Base-by-base conservation (phyloP, 2,329 filamentous ascomycete species). In the Colletotrichum simmondsii region DNA sequence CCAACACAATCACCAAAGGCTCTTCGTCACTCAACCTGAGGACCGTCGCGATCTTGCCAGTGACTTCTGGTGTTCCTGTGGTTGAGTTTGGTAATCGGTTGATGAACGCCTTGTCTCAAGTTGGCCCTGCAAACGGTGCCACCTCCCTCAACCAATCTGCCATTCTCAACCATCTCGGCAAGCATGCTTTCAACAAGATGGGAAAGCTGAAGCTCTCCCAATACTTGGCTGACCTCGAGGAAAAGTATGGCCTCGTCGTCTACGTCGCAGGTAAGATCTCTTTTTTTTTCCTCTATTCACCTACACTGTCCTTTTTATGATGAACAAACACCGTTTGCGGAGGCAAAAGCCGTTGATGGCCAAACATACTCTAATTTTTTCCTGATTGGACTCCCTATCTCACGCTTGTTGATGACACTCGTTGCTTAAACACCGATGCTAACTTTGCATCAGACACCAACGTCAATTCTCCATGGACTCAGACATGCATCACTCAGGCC, bases 401-500 rank as follows among this genome's bases (percentile, higher is more conserved):
- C 42, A 71, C 52, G 64, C 56, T n/a, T 46, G n/a, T 53, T 68
- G 19, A 46, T 66, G 68, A 72, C 58, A n/a, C 2, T 28, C 28
- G 4, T 5, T 14, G 22, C 5, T 4, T n/a, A 4, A 5, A n/a
- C 10, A 24, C 26, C 7, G 10, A 66, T 73, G 76, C 82, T 85
- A 79, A 83, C 75, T 72, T 69, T 59, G 16, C 65, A 71, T n/a
- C 65, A 92, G 97, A 99, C 81, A 99, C 97, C 5, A 98, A 92
- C 73, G 97, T 98, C 77, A 98, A 98, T 78, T 95, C 97, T 2
- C 95, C 96, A 0, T 99, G 97, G 97, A 99, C 97, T 0, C 95
- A 98, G 79, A 98, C 97, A 0, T 99, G 97, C 81, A 98, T 99
- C 75, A 93, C 93, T 19, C 97, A 99, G 82, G 97, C 97, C 2